These are phyloP conservation scores for Spergularia marina DNA, from an alignment of 148 eudicot genomes.

Conservation along the genomic window DNA sequence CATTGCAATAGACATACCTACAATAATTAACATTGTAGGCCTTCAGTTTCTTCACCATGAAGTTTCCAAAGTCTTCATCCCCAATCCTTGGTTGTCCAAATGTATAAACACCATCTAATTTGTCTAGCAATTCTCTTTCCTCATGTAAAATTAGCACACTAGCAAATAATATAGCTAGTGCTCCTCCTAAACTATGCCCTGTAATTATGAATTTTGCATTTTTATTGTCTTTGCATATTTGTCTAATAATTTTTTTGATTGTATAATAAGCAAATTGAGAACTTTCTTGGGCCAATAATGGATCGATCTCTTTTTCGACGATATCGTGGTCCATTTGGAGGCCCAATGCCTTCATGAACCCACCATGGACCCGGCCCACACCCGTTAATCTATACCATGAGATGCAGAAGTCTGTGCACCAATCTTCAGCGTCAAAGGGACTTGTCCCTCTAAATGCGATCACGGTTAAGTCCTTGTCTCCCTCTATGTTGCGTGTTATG, in stretches of 20 bases:
- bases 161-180: slow-evolving; percentile 60
- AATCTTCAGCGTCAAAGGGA: slow-evolving; percentile 48
- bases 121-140: slow-evolving; percentile 44
- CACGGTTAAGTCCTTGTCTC: slow-evolving; percentile 39
- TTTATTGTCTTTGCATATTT: slow-evolving; percentile 29
- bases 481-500: slow-evolving; percentile 40
- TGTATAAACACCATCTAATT: slow-evolving; percentile 73
- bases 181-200: slow-evolving; percentile 80
- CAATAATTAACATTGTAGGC: slow-evolving; percentile 45
- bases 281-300: neutral
- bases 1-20: slow-evolving; percentile 71
- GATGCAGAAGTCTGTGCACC: slow-evolving; percentile 61
- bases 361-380: slow-evolving; percentile 60
- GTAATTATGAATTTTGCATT: slow-evolving; percentile 51
- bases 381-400: slow-evolving; percentile 48
- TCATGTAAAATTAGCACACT: slow-evolving; percentile 51
- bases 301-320: slow-evolving; percentile 37
- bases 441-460: slow-evolving; percentile 73
- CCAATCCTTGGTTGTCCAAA: slow-evolving; percentile 87
- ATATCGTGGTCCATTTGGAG: slow-evolving; percentile 25
- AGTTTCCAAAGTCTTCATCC: slow-evolving; percentile 60
- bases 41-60: slow-evolving; percentile 51
- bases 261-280: slow-evolving; percentile 58
- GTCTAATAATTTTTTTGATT: slow-evolving; percentile 37
- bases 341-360: slow-evolving; percentile 78